A percentile compares a stretch with the other conserved stretches of the same genome.
Evolutionary conservation across 441 rosid genomes (phyloP).

Genomic region (Euphorbia corollata): DNA sequence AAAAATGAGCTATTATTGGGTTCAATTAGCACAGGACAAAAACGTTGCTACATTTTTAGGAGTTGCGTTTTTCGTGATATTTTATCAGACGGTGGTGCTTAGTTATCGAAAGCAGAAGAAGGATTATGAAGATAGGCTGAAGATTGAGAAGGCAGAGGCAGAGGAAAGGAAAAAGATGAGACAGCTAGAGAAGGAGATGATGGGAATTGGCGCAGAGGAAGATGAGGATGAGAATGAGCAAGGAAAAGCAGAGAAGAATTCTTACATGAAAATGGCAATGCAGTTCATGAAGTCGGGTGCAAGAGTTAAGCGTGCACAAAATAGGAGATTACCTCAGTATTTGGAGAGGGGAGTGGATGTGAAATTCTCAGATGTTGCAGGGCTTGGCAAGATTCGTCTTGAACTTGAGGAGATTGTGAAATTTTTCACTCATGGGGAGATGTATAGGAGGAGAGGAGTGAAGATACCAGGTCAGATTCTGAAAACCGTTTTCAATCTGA

Average conservation of each 20-base stretch:
- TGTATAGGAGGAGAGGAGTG: constrained; percentile 87
- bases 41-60: constrained; percentile 67
- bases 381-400: constrained; percentile 93
- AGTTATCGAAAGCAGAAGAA: constrained; percentile 75
- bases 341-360: constrained; percentile 83
- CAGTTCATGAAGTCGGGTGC: constrained; percentile 97
- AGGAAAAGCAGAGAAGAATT: constrained; percentile 59
- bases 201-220: no score
- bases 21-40: constrained; percentile 48
- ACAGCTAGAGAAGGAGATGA: constrained; percentile 48
- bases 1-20: constrained; percentile 56
- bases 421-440: constrained; percentile 93
- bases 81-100: constrained; percentile 72
- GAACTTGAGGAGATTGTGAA: constrained; percentile 95
- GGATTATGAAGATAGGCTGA: constrained; percentile 87
- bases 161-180: constrained; percentile 85
- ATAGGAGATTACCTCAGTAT: constrained; percentile 71
- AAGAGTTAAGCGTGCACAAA: constrained; percentile 59
- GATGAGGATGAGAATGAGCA: constrained; percentile 42
- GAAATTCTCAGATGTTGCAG: constrained; percentile 86
- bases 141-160: constrained; percentile 89
- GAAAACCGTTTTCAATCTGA: constrained; percentile 5
- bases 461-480: constrained; percentile 69
- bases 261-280: constrained; percentile 70
- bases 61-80: constrained; percentile 63